phyloP scores from a whole-genome alignment of 2,329 filamentous ascomycete species.

The Fusarium compactum region DNA sequence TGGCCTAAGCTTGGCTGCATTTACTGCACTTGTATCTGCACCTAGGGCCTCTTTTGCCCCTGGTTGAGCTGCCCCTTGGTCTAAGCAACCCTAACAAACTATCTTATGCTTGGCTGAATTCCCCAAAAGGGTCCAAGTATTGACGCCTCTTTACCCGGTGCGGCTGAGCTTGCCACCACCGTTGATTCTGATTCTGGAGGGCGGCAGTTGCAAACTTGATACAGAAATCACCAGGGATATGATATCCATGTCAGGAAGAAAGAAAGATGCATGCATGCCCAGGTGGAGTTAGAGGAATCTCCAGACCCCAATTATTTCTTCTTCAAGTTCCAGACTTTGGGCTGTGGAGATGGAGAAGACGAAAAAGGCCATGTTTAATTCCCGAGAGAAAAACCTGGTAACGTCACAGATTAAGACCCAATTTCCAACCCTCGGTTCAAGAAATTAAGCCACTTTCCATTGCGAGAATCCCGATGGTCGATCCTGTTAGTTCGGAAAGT shows the following conservation, averaged over 20 bases:
- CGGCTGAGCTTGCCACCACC: slow-evolving; percentile 25
- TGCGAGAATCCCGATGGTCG: neutral
- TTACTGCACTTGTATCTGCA: neutral
- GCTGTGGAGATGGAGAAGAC: slow-evolving; percentile 18
- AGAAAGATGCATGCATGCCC: slow-evolving; percentile 3
- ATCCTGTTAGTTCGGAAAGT: slow-evolving; percentile 17
- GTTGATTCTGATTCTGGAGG: neutral
- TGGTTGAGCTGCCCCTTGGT: slow-evolving; percentile 35
- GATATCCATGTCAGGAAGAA: slow-evolving; percentile 1
- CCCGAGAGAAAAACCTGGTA: slow-evolving; percentile 34
- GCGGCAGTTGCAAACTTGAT: neutral
- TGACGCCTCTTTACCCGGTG: slow-evolving; percentile 31
- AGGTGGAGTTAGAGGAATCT: slow-evolving; percentile 21
- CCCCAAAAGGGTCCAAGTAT: slow-evolving; percentile 30
- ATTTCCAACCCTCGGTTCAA: slow-evolving; percentile 2
- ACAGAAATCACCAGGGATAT: neutral
- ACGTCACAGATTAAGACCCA: slow-evolving; percentile 34
- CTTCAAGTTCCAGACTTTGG: neutral
- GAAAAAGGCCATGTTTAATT: slow-evolving; percentile 14
- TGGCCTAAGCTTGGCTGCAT: neutral
- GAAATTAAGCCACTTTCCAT: slow-evolving; percentile 39
- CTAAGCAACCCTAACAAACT: slow-evolving; percentile 29
- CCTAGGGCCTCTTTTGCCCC: neutral
- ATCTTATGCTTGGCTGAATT: slow-evolving; percentile 31
- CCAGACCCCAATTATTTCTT: slow-evolving; percentile 24